Conservation (phyloP, 441 rosid genomes). For the Gossypium gossypioides region DNA sequence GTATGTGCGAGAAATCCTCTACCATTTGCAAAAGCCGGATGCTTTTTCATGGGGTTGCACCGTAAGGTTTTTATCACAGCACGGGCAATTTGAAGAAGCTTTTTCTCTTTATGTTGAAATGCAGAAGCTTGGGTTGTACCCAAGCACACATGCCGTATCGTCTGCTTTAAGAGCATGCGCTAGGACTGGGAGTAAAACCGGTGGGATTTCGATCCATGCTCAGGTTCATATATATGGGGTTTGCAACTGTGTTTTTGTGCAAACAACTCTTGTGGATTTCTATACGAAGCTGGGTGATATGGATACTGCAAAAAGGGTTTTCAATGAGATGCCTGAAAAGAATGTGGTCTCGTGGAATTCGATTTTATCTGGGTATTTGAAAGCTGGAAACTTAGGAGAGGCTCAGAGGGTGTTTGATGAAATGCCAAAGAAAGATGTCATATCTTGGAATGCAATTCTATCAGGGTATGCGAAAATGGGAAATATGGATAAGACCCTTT, state of each 20-base stretch:
- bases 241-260: conserved; percentile 48
- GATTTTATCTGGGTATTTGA: conserved; percentile 40
- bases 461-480: conserved; percentile 39
- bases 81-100: conserved; percentile 44
- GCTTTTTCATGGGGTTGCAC: conserved; percentile 56
- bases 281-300: conserved; percentile 33
- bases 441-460: conserved; percentile 47
- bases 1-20: conserved; percentile 36
- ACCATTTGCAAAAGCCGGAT: conserved; percentile 20
- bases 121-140: conserved; percentile 33
- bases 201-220: conserved; percentile 39
- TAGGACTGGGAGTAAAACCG: conserved; percentile 23
- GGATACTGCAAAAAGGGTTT: conserved; percentile 32
- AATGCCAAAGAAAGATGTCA: conserved; percentile 35
- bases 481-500: conserved; percentile 25
- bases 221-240: conserved; percentile 41
- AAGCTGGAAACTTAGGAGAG: conserved; percentile 25
- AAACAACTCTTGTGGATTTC: conserved; percentile 53
- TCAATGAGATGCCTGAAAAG: conserved; percentile 29
- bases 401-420: conserved; percentile 36
- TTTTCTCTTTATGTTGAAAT: conserved; percentile 34
- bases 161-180: conserved; percentile 52
- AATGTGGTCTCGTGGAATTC: conserved; percentile 65
- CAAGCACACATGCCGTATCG: conserved; percentile 48
- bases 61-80: conserved; percentile 43